A percentile compares a stretch with the other conserved stretches of the same genome.
These are phyloP conservation scores for Tuber melanosporum DNA, from an alignment of 495 filamentous ascomycete genomes.

Conservation along the genomic window DNA sequence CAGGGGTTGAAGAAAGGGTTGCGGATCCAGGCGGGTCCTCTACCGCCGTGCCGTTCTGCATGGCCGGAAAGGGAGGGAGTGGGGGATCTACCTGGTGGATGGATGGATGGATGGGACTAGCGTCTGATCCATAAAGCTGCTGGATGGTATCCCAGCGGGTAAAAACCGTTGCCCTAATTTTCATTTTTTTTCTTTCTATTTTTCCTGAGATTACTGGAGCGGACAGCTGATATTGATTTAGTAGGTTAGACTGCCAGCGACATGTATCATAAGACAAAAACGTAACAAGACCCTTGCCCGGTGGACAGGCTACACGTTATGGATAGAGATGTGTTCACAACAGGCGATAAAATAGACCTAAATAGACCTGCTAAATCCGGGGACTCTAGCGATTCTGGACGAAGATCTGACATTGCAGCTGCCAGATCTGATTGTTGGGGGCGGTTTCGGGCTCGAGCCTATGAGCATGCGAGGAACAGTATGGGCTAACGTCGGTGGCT, in stretches of 20 bases:
- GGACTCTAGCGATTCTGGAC: not conserved
- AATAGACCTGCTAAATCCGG: slow-evolving; percentile 1
- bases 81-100: not conserved
- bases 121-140: not conserved
- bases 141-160: not conserved
- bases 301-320: not conserved
- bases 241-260: not conserved
- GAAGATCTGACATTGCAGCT: slow-evolving; percentile 4
- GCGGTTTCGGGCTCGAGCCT: not conserved
- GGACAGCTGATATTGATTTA: not conserved
- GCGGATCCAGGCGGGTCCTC: not conserved
- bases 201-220: not conserved
- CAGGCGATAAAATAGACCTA: slow-evolving; percentile 3
- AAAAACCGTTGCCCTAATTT: not conserved
- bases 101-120: not conserved
- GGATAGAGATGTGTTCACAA: not conserved
- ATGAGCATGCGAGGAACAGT: not conserved
- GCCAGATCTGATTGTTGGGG: not conserved
- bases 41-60: slow-evolving; percentile 1
- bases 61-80: not conserved
- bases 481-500: not conserved
- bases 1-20: not conserved
- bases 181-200: not conserved
- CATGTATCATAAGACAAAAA: not conserved
- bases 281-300: not conserved